A percentile compares a stretch with the other conserved stretches of the same genome.
Conservation (phyloP, 2,329 filamentous ascomycete genomes). For the Aspergillus latus region DNA sequence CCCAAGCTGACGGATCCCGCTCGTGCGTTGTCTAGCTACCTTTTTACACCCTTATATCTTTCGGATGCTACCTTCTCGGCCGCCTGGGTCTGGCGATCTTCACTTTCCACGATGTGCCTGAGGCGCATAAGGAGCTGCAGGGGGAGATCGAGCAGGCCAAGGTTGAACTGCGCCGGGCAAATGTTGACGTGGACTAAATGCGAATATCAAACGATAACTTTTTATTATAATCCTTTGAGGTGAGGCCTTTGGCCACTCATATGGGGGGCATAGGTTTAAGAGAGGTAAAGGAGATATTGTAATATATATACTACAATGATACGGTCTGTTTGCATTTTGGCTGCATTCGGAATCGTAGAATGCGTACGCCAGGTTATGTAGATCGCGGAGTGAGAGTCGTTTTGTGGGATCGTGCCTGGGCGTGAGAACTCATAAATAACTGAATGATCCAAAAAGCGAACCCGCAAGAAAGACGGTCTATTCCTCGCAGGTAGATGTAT, state of each 20-base stretch:
- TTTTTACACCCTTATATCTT: constrained; percentile 86
- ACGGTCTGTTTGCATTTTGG: background rate
- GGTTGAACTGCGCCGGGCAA: constrained; percentile 42
- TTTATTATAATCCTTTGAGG: background rate
- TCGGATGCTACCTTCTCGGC: constrained; percentile 88
- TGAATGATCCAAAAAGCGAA: background rate
- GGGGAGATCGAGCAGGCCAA: constrained; percentile 65
- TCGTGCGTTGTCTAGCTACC: constrained; percentile 63
- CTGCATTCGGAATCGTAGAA: no score
- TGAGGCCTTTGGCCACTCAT: background rate
- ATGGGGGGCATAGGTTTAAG: background rate
- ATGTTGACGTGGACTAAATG: constrained; percentile 45
- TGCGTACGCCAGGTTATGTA: background rate
- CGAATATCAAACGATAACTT: background rate
- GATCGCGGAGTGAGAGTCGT: background rate
- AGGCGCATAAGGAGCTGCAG: constrained; percentile 87
- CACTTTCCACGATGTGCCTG: constrained; percentile 94
- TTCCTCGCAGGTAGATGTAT: background rate
- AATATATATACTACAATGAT: background rate
- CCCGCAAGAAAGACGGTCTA: background rate
- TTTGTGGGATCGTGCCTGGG: background rate
- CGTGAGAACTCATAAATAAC: background rate
- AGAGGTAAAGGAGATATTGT: background rate
- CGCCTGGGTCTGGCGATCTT: constrained; percentile 89
- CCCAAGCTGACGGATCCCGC: constrained; percentile 4